Base-by-base conservation (phyloP, 164 flowering plant species). In the Tinospora cordifolia region DNA sequence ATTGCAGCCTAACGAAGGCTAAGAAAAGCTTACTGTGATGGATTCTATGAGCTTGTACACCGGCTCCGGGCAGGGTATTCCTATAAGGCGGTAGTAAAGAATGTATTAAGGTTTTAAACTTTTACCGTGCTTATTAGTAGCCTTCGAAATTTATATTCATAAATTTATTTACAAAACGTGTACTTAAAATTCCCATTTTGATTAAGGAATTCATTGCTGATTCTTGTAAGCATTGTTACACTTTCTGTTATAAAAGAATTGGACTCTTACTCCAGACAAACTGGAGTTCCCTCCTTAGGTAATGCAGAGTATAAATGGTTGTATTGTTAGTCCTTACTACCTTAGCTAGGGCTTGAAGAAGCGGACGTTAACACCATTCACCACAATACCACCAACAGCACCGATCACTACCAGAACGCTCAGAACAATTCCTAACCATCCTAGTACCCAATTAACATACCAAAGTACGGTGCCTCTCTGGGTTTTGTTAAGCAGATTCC, bases 401-500 rank as follows among this genome's bases (percentile, higher is more conserved):
- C 84, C 90, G 1, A 83, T 83, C 30, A 80, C 65, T 66, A 88
- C 36, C 0, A 83, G 8, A 21, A 57, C 73, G 59, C 90, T 90
- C 0, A 88, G 73, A 17, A 40, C 69, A 79, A 86, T 74, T 0
- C 98, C 98, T 9, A 85, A 38, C 0, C 77, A 2, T 1, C 93
- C 92, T 1, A 92, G 65, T 0, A 71, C 82, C 92, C 86, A 83
- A 44, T 91, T 87, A 0, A 88, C 12, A 67, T 77, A 84, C 92
- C 95, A 88, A 40, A 72, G 72, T 22, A 72, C 74, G 10, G 84
- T 60, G 59, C 68, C 79, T 41, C 11, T 64, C 76, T 84, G 72
- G 0, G 92, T 93, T 66, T 85, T 88, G 85, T 84, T 90, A 12
- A 87, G 65, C 66, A 76, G 63, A n/a, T 85, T 72, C 91, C 93